phyloP scores from a whole-genome alignment of 2,329 filamentous ascomycete species.

The Xylariaceae sp. region DNA sequence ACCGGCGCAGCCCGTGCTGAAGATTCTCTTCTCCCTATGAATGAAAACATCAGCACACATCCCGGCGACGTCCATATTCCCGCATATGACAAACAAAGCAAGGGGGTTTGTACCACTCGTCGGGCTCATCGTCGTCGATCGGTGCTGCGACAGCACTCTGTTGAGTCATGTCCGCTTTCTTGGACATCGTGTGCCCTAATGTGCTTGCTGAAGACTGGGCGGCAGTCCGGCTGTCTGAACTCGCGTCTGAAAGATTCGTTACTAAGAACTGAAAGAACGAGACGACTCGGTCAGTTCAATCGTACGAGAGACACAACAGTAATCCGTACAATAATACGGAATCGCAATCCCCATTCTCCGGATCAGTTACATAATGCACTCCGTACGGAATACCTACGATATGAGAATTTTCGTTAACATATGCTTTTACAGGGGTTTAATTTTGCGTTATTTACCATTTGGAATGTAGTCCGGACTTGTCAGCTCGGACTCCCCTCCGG shows the following conservation, averaged over 20 bases:
- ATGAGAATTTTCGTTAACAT: neutral
- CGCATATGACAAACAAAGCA: neutral
- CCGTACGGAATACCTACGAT: neutral
- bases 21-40: conserved; percentile 90
- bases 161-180: conserved; percentile 44
- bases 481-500: neutral
- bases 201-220: neutral
- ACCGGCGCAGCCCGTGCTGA: conserved; percentile 93
- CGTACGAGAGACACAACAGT: too few relatives aligned
- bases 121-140: conserved; percentile 76
- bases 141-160: conserved; percentile 36
- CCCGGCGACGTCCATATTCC: neutral
- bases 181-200: conserved; percentile 45
- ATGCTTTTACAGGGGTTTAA: neutral
- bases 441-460: neutral
- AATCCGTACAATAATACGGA: too few relatives aligned
- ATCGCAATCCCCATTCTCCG: neutral
- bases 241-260: neutral
- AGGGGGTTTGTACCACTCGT: conserved; percentile 70
- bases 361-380: neutral
- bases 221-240: neutral
- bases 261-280: neutral
- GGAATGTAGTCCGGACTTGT: neutral
- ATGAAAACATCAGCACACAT: conserved; percentile 9
- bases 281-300: neutral